phyloP scores from a whole-genome alignment of 106 monocot genomes.

The Phalaenopsis equestris region DNA sequence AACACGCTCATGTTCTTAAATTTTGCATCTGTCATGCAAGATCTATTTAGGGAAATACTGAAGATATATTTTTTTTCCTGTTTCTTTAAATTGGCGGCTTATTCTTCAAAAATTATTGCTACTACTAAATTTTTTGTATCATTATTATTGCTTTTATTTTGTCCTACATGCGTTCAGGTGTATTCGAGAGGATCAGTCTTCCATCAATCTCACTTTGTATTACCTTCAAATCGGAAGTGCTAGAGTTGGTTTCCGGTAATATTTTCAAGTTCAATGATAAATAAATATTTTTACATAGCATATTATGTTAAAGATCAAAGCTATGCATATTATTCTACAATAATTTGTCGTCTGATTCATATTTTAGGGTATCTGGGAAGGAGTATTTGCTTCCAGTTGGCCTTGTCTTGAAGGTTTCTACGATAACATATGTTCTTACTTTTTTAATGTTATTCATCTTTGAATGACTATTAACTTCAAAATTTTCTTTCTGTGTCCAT shows the following conservation, averaged over 20 bases:
- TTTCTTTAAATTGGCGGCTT: background rate
- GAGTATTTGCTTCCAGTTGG: conserved; percentile 94
- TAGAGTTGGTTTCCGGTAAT: conserved; percentile 88
- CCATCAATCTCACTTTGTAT: conserved; percentile 67
- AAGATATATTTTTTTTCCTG: background rate
- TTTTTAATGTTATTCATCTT: background rate
- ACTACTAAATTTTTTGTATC: background rate
- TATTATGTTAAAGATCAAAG: background rate
- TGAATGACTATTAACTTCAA: background rate
- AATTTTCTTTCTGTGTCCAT: background rate
- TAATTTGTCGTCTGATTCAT: background rate
- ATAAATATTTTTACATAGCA: background rate
- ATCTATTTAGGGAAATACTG: background rate
- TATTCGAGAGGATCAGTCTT: conserved; percentile 72
- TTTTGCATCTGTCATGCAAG: background rate
- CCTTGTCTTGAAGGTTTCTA: conserved; percentile 82
- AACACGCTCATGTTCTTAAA: background rate
- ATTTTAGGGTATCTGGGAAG: conserved; percentile 51
- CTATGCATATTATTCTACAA: background rate
- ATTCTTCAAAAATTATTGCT: background rate
- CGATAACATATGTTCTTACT: background rate
- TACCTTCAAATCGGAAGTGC: conserved; percentile 98
- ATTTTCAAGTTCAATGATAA: background rate
- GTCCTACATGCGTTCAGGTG: conserved; percentile 39
- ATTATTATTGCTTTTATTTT: background rate